Evolutionary conservation across 2,329 filamentous ascomycete species (phyloP).

Genomic region (Gliomastix tumulicola): DNA sequence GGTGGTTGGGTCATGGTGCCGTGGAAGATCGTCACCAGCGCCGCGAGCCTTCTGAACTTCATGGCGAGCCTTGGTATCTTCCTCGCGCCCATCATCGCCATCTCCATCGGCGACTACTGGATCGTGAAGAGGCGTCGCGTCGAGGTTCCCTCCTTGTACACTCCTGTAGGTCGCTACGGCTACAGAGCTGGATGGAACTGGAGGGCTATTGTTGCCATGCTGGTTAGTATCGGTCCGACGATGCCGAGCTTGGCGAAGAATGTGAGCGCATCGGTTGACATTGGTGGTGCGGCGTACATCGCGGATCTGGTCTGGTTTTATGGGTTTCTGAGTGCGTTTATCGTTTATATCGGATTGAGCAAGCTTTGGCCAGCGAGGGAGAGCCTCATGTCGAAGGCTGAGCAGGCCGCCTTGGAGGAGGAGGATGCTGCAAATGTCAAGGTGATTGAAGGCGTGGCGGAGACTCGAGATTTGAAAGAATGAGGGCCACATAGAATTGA

Average conservation of each 20-base stretch:
- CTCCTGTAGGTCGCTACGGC: constrained; percentile 30
- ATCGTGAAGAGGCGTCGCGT: constrained; percentile 24
- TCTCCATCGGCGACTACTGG: constrained; percentile 32
- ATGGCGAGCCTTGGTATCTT: constrained; percentile 24
- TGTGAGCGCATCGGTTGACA: not conserved
- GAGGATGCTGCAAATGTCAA: too few species aligned
- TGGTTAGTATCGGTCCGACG: constrained; percentile 6
- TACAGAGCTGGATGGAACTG: constrained; percentile 22
- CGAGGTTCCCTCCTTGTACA: constrained; percentile 33
- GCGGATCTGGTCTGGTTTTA: constrained; percentile 5
- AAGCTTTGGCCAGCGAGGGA: not conserved
- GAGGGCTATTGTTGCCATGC: constrained; percentile 19
- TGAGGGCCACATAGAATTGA: too few species aligned
- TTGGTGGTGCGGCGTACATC: constrained; percentile 6
- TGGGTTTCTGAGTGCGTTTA: not conserved
- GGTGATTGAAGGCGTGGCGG: too few species aligned
- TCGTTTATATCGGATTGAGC: not conserved
- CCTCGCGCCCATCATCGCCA: constrained; percentile 31
- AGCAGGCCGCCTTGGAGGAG: too few species aligned
- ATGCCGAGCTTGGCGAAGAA: not conserved
- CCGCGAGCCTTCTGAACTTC: constrained; percentile 19
- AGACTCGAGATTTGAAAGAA: too few species aligned
- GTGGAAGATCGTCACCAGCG: constrained; percentile 24
- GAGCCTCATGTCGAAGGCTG: not conserved
- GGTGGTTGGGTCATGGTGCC: constrained; percentile 24